Conservation (phyloP, 768 basidiomycete species). For the Tulasnella sp. region DNA sequence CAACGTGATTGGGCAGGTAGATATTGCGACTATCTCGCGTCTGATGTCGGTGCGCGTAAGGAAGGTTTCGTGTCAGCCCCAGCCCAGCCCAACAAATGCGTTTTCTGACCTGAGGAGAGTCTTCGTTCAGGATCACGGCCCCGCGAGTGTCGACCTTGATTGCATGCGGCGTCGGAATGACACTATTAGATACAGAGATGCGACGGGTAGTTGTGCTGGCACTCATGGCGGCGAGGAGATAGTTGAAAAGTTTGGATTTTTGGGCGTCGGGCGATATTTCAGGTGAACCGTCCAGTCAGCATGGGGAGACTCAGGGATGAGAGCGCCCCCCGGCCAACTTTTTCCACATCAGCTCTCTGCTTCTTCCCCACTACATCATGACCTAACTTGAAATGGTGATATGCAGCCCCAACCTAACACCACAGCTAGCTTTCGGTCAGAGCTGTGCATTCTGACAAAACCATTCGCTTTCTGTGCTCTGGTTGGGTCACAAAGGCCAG, state of each 20-base stretch:
- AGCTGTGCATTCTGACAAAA: background rate
- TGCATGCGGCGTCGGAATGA: constrained; percentile 72
- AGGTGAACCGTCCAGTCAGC: constrained; percentile 1
- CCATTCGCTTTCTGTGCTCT: background rate
- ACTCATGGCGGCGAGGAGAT: constrained; percentile 15
- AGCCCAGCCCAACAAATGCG: background rate
- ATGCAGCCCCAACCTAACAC: background rate
- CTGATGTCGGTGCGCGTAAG: constrained; percentile 41
- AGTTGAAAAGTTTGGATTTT: background rate
- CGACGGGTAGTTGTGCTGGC: constrained; percentile 1
- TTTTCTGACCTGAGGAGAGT: constrained; percentile 78
- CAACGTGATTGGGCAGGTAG: constrained; percentile 96
- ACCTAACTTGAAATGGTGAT: background rate
- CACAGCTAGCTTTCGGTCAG: background rate
- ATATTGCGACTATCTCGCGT: constrained; percentile 93
- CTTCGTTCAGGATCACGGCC: constrained; percentile 88
- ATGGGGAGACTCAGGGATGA: constrained; percentile 4
- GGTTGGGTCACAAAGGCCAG: background rate
- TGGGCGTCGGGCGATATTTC: constrained; percentile 7
- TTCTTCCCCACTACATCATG: constrained; percentile 2
- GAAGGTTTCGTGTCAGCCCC: background rate
- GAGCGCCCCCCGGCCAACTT: constrained; percentile 2
- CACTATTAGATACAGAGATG: constrained; percentile 10
- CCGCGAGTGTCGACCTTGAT: constrained; percentile 95
- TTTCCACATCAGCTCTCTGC: constrained; percentile 4